These are phyloP conservation scores for Globisporangium uncinulatum DNA, from an alignment of 352 stramenopile species.

Conservation along the genomic window DNA sequence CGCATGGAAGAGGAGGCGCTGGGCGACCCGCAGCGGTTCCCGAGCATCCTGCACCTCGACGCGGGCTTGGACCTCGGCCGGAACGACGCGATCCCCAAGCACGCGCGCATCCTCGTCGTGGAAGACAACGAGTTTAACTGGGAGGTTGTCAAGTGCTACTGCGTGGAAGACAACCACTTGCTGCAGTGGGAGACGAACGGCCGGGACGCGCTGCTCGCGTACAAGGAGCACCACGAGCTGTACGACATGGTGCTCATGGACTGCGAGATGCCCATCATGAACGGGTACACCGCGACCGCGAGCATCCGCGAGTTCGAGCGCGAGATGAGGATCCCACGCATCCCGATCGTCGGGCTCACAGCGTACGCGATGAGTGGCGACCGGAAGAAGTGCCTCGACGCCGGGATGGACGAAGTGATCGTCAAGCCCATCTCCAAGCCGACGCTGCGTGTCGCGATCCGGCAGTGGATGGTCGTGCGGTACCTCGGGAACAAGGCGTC, in stretches of 20 bases:
- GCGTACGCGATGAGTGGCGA: slow-evolving; percentile 84
- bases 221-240: slow-evolving; percentile 65
- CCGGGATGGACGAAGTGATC: slow-evolving; percentile 85
- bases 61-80: slow-evolving; percentile 8
- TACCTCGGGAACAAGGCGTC: slow-evolving; percentile 47
- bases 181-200: slow-evolving; percentile 83
- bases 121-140: slow-evolving; percentile 91
- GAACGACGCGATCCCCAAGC: slow-evolving; percentile 42
- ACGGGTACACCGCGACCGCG: slow-evolving; percentile 67
- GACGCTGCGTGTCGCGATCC: slow-evolving; percentile 54
- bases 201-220: slow-evolving; percentile 58
- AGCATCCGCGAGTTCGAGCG: slow-evolving; percentile 71
- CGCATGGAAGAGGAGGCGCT: slow-evolving; percentile 42
- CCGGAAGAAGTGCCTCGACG: slow-evolving; percentile 75
- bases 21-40: slow-evolving; percentile 35
- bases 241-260: slow-evolving; percentile 85
- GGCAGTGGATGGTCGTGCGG: slow-evolving; percentile 75
- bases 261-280: slow-evolving; percentile 87
- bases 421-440: slow-evolving; percentile 81
- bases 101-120: slow-evolving; percentile 75
- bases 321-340: slow-evolving; percentile 56
- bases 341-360: slow-evolving; percentile 80
- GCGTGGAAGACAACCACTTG: slow-evolving; percentile 73
- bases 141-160: slow-evolving; percentile 87
- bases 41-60: slow-evolving; percentile 23